Evolutionary conservation across 495 filamentous ascomycete genomes (phyloP).

Genomic region (Tuber melanosporum): DNA sequence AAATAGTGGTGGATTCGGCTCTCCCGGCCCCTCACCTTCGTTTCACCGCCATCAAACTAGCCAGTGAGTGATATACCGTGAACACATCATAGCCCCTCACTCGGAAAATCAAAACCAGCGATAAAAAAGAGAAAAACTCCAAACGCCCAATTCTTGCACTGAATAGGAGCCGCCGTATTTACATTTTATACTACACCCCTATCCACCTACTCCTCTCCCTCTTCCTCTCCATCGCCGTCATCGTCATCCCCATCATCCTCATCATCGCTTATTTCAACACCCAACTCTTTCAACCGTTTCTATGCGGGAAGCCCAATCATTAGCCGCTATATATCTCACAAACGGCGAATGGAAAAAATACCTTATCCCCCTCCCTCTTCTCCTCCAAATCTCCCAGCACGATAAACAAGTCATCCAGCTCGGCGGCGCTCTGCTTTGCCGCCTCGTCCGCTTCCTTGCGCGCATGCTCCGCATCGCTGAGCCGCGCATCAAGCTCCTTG

Average conservation of each 20-base stretch:
- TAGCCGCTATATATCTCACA: constrained; percentile 18
- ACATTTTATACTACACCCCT: constrained; percentile 11
- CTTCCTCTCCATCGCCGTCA: constrained; percentile 55
- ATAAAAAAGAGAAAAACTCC: constrained; percentile 19
- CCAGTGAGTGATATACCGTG: not conserved
- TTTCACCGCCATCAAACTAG: not conserved
- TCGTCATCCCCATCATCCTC: constrained; percentile 67
- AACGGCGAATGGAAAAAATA: constrained; percentile 43
- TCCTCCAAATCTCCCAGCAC: constrained; percentile 86
- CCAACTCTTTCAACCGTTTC: constrained; percentile 67
- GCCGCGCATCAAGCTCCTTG: constrained; percentile 10
- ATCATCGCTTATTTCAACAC: constrained; percentile 67
- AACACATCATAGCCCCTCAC: not conserved
- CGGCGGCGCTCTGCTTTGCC: constrained; percentile 67
- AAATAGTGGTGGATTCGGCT: not conserved
- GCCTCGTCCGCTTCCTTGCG: constrained; percentile 59
- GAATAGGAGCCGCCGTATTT: constrained; percentile 15
- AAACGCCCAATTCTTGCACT: constrained; percentile 4
- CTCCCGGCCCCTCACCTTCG: not conserved
- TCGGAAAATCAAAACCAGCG: not conserved
- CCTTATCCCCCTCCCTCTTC: constrained; percentile 73
- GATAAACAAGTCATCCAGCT: constrained; percentile 79
- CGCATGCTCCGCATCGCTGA: constrained; percentile 32
- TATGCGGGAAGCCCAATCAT: constrained; percentile 40
- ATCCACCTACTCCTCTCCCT: constrained; percentile 37